These are phyloP conservation scores for Austroboletus rostrupii DNA, from an alignment of 1,284 basidiomycete genomes.

Conservation along the genomic window DNA sequence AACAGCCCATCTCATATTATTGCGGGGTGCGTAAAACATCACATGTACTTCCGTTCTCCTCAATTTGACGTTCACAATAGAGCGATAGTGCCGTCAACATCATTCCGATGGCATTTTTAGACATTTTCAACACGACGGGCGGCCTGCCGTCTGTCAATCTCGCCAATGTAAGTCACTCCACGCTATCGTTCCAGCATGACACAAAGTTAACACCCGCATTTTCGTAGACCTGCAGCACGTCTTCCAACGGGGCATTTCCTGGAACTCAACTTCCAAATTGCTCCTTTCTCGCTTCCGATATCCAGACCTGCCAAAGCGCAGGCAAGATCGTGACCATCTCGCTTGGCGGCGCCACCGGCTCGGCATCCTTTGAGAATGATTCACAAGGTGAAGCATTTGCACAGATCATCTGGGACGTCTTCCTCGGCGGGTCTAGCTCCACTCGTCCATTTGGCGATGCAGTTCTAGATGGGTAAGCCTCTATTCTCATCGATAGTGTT, in stretches of 20 bases:
- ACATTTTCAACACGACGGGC: slow-evolving; percentile 52
- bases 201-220: background rate
- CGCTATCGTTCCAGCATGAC: background rate
- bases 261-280: slow-evolving; percentile 61
- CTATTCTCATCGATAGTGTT: background rate
- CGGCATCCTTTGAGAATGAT: slow-evolving; percentile 46
- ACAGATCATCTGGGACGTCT: slow-evolving; percentile 61
- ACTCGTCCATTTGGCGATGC: slow-evolving; percentile 61
- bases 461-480: slow-evolving; percentile 58
- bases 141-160: slow-evolving; percentile 59
- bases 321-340: slow-evolving; percentile 67
- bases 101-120: slow-evolving; percentile 59
- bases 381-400: slow-evolving; percentile 51
- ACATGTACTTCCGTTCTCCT: background rate
- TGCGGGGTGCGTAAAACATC: slow-evolving; percentile 16
- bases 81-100: slow-evolving; percentile 22
- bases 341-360: slow-evolving; percentile 60
- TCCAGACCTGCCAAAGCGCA: slow-evolving; percentile 55
- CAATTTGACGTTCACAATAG: slow-evolving; percentile 1
- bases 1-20: slow-evolving; percentile 28
- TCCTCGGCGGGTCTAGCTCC: slow-evolving; percentile 47
- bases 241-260: slow-evolving; percentile 41
- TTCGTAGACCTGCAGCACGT: slow-evolving; percentile 38
- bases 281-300: slow-evolving; percentile 50
- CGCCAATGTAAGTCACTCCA: slow-evolving; percentile 44